These are phyloP conservation scores for Phytophthora sojae DNA, from an alignment of 352 stramenopile species.

Conservation along the genomic window DNA sequence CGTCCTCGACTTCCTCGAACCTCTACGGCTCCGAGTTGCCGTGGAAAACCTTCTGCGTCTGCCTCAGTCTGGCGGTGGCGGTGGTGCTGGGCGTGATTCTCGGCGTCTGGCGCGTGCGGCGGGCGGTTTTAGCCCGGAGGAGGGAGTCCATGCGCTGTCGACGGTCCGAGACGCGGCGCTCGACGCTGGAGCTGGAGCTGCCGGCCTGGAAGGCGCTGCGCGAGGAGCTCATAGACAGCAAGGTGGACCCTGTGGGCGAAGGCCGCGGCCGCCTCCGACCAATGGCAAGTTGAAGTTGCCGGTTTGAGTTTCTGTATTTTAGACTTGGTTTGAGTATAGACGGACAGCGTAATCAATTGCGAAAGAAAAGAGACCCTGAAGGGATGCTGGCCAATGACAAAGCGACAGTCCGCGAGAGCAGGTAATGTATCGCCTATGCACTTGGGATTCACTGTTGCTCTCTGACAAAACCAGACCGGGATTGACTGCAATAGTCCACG, in stretches of 20 bases:
- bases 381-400: slow-evolving; percentile 1
- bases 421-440: slow-evolving; percentile 13
- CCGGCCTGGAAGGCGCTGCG: slow-evolving; percentile 42
- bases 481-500: not conserved
- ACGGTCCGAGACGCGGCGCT: slow-evolving; percentile 10
- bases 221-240: slow-evolving; percentile 39
- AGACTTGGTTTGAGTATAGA: not conserved
- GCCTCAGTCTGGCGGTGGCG: slow-evolving; percentile 21
- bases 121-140: slow-evolving; percentile 10
- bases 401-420: slow-evolving; percentile 23
- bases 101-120: slow-evolving; percentile 28
- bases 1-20: slow-evolving; percentile 1
- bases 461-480: not conserved
- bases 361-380: not conserved
- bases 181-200: slow-evolving; percentile 29
- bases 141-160: slow-evolving; percentile 9
- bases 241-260: slow-evolving; percentile 31
- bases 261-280: slow-evolving; percentile 20
- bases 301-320: not conserved
- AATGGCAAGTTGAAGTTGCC: slow-evolving; percentile 18
- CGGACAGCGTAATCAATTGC: not conserved
- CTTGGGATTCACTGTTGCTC: slow-evolving; percentile 10
- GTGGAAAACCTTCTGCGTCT: slow-evolving; percentile 29
- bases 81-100: slow-evolving; percentile 20
- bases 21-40: slow-evolving; percentile 22